phyloP scores from a whole-genome alignment of 2,329 filamentous ascomycete genomes.

The Hypoxylon sp. region DNA sequence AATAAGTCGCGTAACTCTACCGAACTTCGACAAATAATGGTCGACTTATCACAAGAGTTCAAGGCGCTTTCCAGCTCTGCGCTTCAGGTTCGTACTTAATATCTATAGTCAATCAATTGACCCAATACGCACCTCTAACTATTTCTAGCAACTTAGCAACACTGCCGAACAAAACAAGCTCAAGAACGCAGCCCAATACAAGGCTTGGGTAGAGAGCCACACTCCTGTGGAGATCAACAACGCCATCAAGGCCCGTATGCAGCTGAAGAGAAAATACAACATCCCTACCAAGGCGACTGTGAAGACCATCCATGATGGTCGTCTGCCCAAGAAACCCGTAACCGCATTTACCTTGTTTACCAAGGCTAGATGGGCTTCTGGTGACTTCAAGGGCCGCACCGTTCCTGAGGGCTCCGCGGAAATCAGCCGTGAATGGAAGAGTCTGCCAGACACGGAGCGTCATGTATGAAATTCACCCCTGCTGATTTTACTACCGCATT shows the following conservation, averaged over 20 bases:
- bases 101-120: no score
- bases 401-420: conserved; percentile 37
- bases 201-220: conserved; percentile 59
- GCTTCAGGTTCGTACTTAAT: conserved; percentile 52
- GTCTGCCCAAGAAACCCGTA: conserved; percentile 53
- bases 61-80: conserved; percentile 53
- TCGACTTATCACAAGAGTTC: conserved; percentile 47
- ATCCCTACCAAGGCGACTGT: conserved; percentile 40
- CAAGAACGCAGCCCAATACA: conserved; percentile 51
- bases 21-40: conserved; percentile 38
- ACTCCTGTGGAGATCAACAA: conserved; percentile 51
- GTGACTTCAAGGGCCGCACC: conserved; percentile 31
- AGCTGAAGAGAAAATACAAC: conserved; percentile 50
- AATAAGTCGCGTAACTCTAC: conserved; percentile 19
- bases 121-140: no score
- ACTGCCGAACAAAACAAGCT: conserved; percentile 51
- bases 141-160: conserved; percentile 49
- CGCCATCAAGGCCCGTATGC: conserved; percentile 59
- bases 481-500: conserved; percentile 4
- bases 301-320: conserved; percentile 55
- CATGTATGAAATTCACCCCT: conserved; percentile 45
- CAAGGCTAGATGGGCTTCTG: conserved; percentile 49
- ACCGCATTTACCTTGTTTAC: conserved; percentile 50
- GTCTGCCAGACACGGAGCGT: conserved; percentile 53
- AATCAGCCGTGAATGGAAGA: conserved; percentile 54